phyloP scores from a whole-genome alignment of 2,329 filamentous ascomycete species.

The Epichloe uncinata region DNA sequence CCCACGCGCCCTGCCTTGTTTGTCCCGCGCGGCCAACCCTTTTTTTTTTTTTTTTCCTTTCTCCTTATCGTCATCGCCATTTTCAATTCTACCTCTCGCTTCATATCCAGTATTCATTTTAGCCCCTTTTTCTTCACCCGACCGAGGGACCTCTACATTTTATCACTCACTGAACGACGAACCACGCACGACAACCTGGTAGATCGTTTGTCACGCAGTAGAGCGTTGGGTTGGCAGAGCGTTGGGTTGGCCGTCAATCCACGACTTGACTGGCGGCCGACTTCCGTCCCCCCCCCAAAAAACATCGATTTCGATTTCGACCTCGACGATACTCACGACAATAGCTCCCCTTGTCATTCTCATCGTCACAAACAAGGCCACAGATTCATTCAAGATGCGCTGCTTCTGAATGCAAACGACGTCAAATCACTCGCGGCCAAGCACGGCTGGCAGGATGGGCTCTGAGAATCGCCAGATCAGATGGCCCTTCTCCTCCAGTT shows the following conservation, averaged over 20 bases:
- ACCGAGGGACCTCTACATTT: not conserved
- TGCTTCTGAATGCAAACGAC: conserved; percentile 9
- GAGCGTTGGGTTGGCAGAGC: too few relatives aligned
- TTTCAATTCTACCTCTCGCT: not conserved
- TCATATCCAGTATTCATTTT: too few relatives aligned
- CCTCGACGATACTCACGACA: not conserved
- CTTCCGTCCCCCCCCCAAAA: too few relatives aligned
- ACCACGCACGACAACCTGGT: too few relatives aligned
- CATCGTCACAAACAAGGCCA: not conserved
- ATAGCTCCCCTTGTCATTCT: not conserved
- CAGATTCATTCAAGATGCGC: conserved; percentile 10
- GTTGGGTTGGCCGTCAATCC: too few relatives aligned
- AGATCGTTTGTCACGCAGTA: too few relatives aligned
- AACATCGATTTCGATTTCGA: not conserved
- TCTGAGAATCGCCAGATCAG: not conserved
- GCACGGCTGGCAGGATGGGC: conserved; percentile 7
- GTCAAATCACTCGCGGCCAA: conserved; percentile 5
- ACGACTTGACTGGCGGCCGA: too few relatives aligned
- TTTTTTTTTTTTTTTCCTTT: not conserved
- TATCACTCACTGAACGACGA: not conserved
- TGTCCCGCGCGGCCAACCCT: not conserved
- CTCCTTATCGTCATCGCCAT: not conserved
- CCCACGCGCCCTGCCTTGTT: not conserved
- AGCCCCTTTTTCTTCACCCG: not conserved
- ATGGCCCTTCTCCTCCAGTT: not conserved